Percentiles rank a stretch among this genome's conserved stretches.
Conservation (phyloP, 352 stramenopile species). For the Pythium aristosporum region DNA sequence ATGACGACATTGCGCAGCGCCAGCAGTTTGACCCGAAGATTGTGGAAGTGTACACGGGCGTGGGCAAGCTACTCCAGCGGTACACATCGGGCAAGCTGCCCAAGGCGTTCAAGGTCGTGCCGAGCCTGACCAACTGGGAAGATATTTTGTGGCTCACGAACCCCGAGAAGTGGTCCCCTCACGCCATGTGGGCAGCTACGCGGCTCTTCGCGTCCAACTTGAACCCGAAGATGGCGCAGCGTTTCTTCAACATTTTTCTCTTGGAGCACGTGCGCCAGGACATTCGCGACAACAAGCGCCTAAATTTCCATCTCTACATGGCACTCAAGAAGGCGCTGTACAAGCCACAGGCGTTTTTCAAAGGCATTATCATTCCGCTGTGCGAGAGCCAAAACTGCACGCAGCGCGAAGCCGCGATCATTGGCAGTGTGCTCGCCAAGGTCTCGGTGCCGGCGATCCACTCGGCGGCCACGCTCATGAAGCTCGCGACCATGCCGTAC, state of each 20-base stretch:
- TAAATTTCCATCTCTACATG: constrained; percentile 99
- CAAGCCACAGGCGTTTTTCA: constrained; percentile 99
- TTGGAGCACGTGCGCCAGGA: constrained; percentile 96
- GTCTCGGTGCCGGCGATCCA: constrained; percentile 99
- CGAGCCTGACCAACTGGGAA: constrained; percentile 98
- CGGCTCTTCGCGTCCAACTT: constrained; percentile 99
- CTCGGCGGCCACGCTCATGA: constrained; percentile 98
- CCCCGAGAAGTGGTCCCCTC: constrained; percentile 98
- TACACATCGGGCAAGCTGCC: constrained; percentile 99
- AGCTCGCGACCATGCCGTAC: constrained; percentile 96
- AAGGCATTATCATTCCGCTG: constrained; percentile 98
- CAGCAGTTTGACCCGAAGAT: constrained; percentile 93
- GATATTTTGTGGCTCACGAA: constrained; percentile 97
- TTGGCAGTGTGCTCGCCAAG: constrained; percentile 96
- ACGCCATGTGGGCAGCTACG: constrained; percentile 97
- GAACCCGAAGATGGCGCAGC: constrained; percentile 98
- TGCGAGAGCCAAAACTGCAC: constrained; percentile 95
- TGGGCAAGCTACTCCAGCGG: constrained; percentile 96
- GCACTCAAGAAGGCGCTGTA: constrained; percentile 98
- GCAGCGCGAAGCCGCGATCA: constrained; percentile 96
- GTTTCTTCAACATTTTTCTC: constrained; percentile 99
- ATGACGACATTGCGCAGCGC: constrained; percentile 56
- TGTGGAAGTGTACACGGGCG: constrained; percentile 98
- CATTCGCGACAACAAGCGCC: constrained; percentile 96
- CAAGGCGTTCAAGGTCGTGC: constrained; percentile 99